Conservation (phyloP, 805 yeast species). For the Ogataea trehalophila region DNA sequence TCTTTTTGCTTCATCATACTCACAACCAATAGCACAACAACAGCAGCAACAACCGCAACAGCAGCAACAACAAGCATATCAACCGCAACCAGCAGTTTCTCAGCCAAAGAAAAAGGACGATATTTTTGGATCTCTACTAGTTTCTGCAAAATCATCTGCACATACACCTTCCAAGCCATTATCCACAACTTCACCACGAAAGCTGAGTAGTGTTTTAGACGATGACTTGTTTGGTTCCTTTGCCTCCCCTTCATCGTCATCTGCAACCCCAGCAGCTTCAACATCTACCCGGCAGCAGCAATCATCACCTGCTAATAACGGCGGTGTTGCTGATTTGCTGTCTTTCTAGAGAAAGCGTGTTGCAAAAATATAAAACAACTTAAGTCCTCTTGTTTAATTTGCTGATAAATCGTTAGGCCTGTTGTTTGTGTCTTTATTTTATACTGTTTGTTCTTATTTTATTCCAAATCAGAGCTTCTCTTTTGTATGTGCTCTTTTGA, state of each 20-base stretch:
- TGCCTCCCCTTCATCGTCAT: slow-evolving; percentile 7
- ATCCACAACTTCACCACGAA: background rate
- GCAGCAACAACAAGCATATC: slow-evolving; percentile 10
- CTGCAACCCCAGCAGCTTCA: background rate
- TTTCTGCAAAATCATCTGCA: slow-evolving; percentile 54
- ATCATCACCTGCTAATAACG: slow-evolving; percentile 9
- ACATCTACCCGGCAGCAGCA: slow-evolving; percentile 4
- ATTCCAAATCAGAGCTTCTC: no score
- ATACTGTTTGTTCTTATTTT: no score
- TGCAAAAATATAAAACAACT: no score
- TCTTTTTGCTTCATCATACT: slow-evolving; percentile 27
- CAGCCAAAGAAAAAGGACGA: slow-evolving; percentile 45
- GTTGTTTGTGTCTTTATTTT: background rate
- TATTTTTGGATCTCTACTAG: slow-evolving; percentile 68
- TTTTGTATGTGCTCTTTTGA: no score
- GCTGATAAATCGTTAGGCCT: background rate
- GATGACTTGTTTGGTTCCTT: slow-evolving; percentile 13
- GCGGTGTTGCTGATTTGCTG: slow-evolving; percentile 45
- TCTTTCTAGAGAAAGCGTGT: slow-evolving; percentile 31
- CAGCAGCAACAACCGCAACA: slow-evolving; percentile 14
- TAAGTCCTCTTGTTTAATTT: background rate
- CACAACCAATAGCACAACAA: slow-evolving; percentile 18
- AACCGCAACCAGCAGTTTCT: slow-evolving; percentile 33
- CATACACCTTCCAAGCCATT: slow-evolving; percentile 14
- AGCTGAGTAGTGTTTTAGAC: slow-evolving; percentile 1